Percentiles rank a stretch among this genome's conserved stretches.
phyloP scores from a whole-genome alignment of 176 grass and related monocot species.

The Oryza nivara region DNA sequence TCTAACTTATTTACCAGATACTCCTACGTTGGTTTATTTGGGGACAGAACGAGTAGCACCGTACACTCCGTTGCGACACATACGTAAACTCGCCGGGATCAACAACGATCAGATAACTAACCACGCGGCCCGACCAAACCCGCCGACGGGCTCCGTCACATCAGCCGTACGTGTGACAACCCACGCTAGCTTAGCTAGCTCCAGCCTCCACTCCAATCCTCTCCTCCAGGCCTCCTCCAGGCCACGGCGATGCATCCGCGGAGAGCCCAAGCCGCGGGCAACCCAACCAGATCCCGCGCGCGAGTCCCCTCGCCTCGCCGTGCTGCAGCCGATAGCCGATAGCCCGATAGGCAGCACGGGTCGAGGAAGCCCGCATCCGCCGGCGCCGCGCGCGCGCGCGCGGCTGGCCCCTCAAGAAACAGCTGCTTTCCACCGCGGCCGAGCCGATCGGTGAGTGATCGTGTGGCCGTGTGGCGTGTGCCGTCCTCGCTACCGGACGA shows the following conservation, averaged over 20 bases:
- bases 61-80: neutral
- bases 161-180: neutral
- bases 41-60: too few relatives aligned
- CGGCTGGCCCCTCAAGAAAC: neutral
- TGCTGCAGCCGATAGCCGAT: neutral
- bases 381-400: neutral
- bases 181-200: too few relatives aligned
- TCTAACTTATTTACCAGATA: too few relatives aligned
- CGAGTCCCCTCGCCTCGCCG: neutral
- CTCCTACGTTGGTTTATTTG: too few relatives aligned
- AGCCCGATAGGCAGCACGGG: neutral
- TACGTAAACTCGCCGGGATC: neutral
- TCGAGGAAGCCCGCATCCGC: constrained; percentile 2
- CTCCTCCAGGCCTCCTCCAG: too few relatives aligned
- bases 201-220: too few relatives aligned
- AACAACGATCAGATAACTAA: neutral
- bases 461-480: neutral
- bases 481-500: too few relatives aligned
- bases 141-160: neutral
- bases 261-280: too few relatives aligned
- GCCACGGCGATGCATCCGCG: too few relatives aligned
- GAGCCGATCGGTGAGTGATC: neutral
- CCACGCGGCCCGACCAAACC: neutral
- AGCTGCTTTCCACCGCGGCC: neutral
- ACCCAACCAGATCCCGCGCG: too few relatives aligned